A percentile compares a stretch with the other conserved stretches of the same genome.
phyloP scores from a whole-genome alignment of 768 basidiomycete species.

The Termitomyces sp. region DNA sequence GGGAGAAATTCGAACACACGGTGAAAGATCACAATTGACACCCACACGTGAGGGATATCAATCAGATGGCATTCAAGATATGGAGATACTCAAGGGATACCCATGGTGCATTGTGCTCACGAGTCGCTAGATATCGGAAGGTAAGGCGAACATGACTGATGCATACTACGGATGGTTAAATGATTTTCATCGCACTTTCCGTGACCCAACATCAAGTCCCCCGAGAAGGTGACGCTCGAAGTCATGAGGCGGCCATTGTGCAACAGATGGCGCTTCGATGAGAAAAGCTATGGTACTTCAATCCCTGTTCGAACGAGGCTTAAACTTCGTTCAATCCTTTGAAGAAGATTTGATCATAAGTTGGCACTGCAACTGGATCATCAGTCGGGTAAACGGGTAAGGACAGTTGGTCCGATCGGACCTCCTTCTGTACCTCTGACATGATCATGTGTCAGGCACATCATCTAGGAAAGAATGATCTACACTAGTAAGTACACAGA shows the following conservation, averaged over 20 bases:
- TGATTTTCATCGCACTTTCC: too few relatives aligned
- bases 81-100: not conserved
- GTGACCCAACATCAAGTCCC: too few relatives aligned
- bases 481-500: not conserved
- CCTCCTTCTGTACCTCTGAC: not conserved
- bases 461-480: not conserved
- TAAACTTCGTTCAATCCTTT: too few relatives aligned
- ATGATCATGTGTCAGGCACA: conserved; percentile 1
- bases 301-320: too few relatives aligned
- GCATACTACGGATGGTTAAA: too few relatives aligned
- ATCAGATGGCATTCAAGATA: not conserved
- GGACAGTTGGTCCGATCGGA: conserved; percentile 2
- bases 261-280: too few relatives aligned
- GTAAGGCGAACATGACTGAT: too few relatives aligned
- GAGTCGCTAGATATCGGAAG: not conserved
- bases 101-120: not conserved
- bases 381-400: not conserved
- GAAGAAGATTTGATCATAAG: not conserved
- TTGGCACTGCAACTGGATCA: not conserved
- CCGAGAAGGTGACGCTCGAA: too few relatives aligned
- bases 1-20: not conserved
- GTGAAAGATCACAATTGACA: not conserved
- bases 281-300: not conserved
- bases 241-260: too few relatives aligned
- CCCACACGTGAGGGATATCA: not conserved